These are phyloP conservation scores for Borovskyia barvae DNA, from an alignment of 208 protist genomes.

Conservation along the genomic window DNA sequence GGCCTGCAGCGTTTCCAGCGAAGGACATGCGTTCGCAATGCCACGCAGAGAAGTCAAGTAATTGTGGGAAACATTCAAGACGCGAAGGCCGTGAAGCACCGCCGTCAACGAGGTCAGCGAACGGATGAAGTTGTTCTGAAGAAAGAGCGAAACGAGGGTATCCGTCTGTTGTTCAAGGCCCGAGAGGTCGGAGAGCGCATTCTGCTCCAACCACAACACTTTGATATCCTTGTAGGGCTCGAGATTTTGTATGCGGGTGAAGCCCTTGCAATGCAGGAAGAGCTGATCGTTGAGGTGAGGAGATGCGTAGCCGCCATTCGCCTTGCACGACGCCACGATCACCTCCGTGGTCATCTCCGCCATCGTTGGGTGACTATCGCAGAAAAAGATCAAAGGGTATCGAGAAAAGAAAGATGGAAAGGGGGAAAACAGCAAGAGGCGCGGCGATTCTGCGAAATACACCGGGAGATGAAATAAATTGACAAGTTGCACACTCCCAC, in stretches of 20 bases:
- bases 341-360: slow-evolving; percentile 79
- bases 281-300: slow-evolving; percentile 88
- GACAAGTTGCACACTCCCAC: too few relatives aligned
- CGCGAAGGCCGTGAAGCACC: slow-evolving; percentile 68
- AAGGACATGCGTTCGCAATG: slow-evolving; percentile 49
- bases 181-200: slow-evolving; percentile 83
- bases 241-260: slow-evolving; percentile 85
- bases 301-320: slow-evolving; percentile 82
- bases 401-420: not conserved
- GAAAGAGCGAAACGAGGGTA: slow-evolving; percentile 85
- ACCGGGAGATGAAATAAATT: too few relatives aligned
- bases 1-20: slow-evolving; percentile 68
- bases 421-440: not conserved
- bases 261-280: slow-evolving; percentile 92
- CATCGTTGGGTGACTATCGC: slow-evolving; percentile 26
- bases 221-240: slow-evolving; percentile 85
- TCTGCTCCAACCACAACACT: slow-evolving; percentile 94
- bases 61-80: slow-evolving; percentile 81
- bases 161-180: slow-evolving; percentile 64
- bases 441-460: too few relatives aligned
- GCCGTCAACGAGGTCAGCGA: slow-evolving; percentile 46
- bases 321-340: slow-evolving; percentile 81
- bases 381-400: not conserved
- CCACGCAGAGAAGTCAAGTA: slow-evolving; percentile 59
- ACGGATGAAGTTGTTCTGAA: slow-evolving; percentile 93